Conservation (phyloP, 2,329 filamentous ascomycete genomes). For the Lanzia echinophila region DNA sequence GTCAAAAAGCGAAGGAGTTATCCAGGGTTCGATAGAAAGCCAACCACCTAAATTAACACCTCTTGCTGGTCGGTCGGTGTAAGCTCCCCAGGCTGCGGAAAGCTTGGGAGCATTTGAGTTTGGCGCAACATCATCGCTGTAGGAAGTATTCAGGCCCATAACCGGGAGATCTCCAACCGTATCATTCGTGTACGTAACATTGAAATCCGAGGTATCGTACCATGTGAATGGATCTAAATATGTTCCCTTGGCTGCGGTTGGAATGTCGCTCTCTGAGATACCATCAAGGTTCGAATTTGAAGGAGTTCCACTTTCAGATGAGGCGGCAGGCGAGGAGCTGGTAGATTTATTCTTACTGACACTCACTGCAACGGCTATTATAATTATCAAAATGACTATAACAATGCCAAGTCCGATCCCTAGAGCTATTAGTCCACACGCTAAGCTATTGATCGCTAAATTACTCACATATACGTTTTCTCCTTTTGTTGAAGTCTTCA, state of each 20-base stretch:
- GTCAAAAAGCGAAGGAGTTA: constrained; percentile 84
- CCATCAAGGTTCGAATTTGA: constrained; percentile 43
- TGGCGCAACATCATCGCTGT: constrained; percentile 74
- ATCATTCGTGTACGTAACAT: constrained; percentile 82
- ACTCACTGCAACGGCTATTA: constrained; percentile 61
- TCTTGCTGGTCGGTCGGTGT: constrained; percentile 70
- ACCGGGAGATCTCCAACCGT: constrained; percentile 81
- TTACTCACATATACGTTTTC: constrained; percentile 56
- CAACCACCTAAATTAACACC: constrained; percentile 93
- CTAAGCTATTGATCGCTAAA: background rate
- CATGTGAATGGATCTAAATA: constrained; percentile 86
- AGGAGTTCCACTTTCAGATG: constrained; percentile 17
- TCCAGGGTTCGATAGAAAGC: constrained; percentile 91
- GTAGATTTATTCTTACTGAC: constrained; percentile 48
- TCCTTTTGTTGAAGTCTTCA: constrained; percentile 32
- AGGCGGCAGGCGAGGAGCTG: constrained; percentile 15
- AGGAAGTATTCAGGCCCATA: constrained; percentile 80
- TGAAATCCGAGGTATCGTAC: constrained; percentile 87
- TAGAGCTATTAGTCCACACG: constrained; percentile 14
- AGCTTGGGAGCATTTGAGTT: constrained; percentile 77
- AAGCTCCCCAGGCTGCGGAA: constrained; percentile 67
- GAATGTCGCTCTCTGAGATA: constrained; percentile 42
- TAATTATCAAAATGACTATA: constrained; percentile 54
- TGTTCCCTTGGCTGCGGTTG: constrained; percentile 61
- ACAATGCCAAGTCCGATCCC: constrained; percentile 48